Conservation (phyloP, 495 filamentous ascomycete genomes). For the Poronia punctata region DNA sequence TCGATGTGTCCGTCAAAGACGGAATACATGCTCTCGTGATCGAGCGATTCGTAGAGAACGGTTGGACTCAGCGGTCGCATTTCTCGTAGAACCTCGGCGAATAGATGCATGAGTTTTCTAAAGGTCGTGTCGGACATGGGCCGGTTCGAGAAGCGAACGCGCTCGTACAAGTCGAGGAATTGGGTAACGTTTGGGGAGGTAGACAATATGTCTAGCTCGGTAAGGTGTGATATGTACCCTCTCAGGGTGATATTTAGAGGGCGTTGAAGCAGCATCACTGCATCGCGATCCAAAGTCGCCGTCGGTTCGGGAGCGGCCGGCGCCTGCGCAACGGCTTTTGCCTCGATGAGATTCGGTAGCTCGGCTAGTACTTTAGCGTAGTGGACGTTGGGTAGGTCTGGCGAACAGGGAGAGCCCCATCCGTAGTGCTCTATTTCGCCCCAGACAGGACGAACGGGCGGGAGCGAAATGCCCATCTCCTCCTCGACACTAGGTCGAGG, state of each 20-base stretch:
- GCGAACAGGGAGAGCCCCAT: slow-evolving; percentile 73
- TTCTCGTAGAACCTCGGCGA: slow-evolving; percentile 68
- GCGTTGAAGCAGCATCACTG: slow-evolving; percentile 64
- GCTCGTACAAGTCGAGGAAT: slow-evolving; percentile 75
- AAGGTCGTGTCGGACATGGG: slow-evolving; percentile 60
- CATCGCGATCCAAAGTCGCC: slow-evolving; percentile 45
- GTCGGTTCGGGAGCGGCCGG: slow-evolving; percentile 50
- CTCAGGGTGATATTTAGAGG: slow-evolving; percentile 68
- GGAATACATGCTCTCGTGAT: slow-evolving; percentile 17
- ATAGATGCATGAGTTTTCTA: slow-evolving; percentile 75
- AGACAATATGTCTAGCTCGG: slow-evolving; percentile 55
- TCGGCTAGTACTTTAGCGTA: slow-evolving; percentile 78
- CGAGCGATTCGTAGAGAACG: slow-evolving; percentile 31
- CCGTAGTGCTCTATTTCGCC: slow-evolving; percentile 76
- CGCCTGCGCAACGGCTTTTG: slow-evolving; percentile 78
- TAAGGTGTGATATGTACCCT: slow-evolving; percentile 71
- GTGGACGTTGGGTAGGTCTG: slow-evolving; percentile 69
- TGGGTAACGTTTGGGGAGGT: slow-evolving; percentile 46
- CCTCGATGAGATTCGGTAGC: slow-evolving; percentile 87
- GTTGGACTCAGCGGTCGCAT: slow-evolving; percentile 60
- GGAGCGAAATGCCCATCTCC: slow-evolving; percentile 21
- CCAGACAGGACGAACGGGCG: slow-evolving; percentile 50
- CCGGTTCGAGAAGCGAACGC: slow-evolving; percentile 65
- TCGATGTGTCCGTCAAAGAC: slow-evolving; percentile 41
- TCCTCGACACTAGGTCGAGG: slow-evolving; percentile 18